These are phyloP conservation scores for Calycina herbarum DNA, from an alignment of 2,329 filamentous ascomycete genomes.

Conservation along the genomic window DNA sequence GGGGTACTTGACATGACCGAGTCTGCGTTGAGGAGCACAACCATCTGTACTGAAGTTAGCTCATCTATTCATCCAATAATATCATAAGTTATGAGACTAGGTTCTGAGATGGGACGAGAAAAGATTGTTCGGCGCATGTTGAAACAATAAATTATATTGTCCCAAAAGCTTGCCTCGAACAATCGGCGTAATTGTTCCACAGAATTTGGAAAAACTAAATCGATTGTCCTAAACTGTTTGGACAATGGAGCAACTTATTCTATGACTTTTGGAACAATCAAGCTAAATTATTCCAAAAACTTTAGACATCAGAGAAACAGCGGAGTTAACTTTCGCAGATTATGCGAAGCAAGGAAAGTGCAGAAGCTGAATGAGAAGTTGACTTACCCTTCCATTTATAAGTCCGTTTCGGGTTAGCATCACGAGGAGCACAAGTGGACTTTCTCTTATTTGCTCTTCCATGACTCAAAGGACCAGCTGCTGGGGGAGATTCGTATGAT, in stretches of 20 bases:
- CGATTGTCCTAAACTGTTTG: neutral
- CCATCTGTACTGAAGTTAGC: neutral
- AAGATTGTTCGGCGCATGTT: neutral
- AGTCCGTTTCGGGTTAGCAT: neutral
- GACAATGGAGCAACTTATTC: neutral
- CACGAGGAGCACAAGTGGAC: neutral
- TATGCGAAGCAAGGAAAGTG: neutral
- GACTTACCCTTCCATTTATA: constrained; percentile 3
- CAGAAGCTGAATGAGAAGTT: neutral
- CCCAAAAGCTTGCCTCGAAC: neutral
- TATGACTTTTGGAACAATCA: neutral
- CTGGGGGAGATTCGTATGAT: neutral
- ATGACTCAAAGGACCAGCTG: neutral
- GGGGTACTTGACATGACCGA: constrained; percentile 13
- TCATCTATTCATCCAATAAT: neutral
- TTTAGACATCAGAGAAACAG: neutral
- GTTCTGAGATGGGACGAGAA: neutral
- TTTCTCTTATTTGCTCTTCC: neutral
- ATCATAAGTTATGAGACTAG: neutral
- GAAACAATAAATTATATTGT: neutral
- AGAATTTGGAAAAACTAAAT: neutral
- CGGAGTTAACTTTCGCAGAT: neutral
- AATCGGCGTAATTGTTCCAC: neutral
- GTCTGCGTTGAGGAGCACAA: constrained; percentile 1
- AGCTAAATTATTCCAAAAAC: neutral